Percentiles rank a stretch among this genome's conserved stretches.
These are phyloP conservation scores for Rhodosporidiobolus odoratus DNA, from an alignment of 768 basidiomycete species.

Conservation along the genomic window DNA sequence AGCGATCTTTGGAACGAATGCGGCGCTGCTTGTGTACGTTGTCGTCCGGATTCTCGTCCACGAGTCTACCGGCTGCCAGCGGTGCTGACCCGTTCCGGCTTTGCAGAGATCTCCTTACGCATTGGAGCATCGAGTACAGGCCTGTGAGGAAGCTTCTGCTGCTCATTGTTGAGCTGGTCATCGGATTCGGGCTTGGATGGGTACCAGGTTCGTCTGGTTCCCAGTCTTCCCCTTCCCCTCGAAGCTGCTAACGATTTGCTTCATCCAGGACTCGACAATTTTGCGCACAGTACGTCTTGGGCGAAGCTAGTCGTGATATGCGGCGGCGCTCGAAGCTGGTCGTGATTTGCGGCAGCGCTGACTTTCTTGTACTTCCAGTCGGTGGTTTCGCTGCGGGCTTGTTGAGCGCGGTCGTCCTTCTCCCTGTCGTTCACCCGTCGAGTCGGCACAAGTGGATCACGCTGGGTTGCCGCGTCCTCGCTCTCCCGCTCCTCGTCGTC, in stretches of 20 bases:
- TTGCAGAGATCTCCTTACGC: constrained; percentile 66
- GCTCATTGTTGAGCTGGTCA: constrained; percentile 76
- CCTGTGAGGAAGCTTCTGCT: constrained; percentile 76
- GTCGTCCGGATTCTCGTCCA: constrained; percentile 64
- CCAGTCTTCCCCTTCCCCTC: not conserved
- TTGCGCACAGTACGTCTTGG: no score
- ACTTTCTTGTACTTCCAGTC: constrained; percentile 48
- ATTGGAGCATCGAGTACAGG: constrained; percentile 82
- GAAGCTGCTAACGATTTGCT: not conserved
- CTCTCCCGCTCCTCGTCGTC: constrained; percentile 68
- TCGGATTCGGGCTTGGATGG: constrained; percentile 78
- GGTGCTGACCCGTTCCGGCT: not conserved
- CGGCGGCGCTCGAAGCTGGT: constrained; percentile 58
- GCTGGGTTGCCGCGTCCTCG: constrained; percentile 66
- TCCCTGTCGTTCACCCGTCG: constrained; percentile 81
- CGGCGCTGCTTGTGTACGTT: constrained; percentile 54
- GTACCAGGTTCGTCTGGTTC: constrained; percentile 54
- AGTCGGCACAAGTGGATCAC: constrained; percentile 62
- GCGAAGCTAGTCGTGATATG: no score
- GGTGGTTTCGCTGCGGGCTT: constrained; percentile 68
- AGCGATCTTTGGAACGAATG: constrained; percentile 50
- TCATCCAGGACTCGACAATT: constrained; percentile 71
- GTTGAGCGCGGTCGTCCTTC: constrained; percentile 73
- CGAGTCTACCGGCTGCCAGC: constrained; percentile 52
- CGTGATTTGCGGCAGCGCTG: not conserved